Percentiles rank a stretch among this genome's conserved stretches.
Conservation (phyloP, 139 green algal species). For the Asterochloris sp. region DNA sequence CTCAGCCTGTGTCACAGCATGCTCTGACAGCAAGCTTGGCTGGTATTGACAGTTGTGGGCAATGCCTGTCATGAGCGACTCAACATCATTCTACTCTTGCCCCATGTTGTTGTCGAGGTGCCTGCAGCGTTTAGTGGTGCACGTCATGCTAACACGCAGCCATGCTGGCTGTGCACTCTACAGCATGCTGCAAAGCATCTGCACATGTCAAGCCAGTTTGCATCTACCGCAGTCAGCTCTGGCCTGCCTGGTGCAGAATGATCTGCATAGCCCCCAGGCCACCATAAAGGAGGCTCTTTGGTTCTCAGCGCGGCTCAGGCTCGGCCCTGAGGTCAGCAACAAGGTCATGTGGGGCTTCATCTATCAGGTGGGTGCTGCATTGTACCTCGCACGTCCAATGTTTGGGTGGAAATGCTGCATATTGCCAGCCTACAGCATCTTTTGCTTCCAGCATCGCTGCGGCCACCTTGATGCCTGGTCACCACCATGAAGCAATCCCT, state of each 20-base stretch:
- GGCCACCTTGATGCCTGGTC: too few relatives aligned
- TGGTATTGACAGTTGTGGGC: neutral
- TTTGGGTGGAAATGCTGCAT: too few relatives aligned
- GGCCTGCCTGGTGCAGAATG: constrained; percentile 17
- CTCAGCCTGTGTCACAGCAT: neutral
- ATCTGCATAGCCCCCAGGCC: constrained; percentile 30
- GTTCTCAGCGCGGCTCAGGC: constrained; percentile 39
- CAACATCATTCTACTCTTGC: too few relatives aligned
- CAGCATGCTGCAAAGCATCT: neutral
- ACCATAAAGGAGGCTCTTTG: constrained; percentile 41
- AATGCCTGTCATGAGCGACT: too few relatives aligned
- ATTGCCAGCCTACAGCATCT: too few relatives aligned
- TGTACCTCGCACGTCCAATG: too few relatives aligned
- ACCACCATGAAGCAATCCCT: too few relatives aligned
- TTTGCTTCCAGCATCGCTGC: too few relatives aligned
- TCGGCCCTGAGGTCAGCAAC: neutral
- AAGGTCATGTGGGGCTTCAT: constrained; percentile 8
- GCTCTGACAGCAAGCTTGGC: neutral
- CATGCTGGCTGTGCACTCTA: too few relatives aligned
- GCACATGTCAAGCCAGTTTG: neutral
- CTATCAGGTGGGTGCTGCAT: neutral
- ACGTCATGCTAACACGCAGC: neutral
- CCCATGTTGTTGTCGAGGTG: too few relatives aligned
- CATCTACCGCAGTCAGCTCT: neutral
- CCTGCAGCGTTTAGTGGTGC: too few relatives aligned